Evolutionary conservation across 768 basidiomycete species (phyloP).

Genomic region (Pisolithus tinctorius): DNA sequence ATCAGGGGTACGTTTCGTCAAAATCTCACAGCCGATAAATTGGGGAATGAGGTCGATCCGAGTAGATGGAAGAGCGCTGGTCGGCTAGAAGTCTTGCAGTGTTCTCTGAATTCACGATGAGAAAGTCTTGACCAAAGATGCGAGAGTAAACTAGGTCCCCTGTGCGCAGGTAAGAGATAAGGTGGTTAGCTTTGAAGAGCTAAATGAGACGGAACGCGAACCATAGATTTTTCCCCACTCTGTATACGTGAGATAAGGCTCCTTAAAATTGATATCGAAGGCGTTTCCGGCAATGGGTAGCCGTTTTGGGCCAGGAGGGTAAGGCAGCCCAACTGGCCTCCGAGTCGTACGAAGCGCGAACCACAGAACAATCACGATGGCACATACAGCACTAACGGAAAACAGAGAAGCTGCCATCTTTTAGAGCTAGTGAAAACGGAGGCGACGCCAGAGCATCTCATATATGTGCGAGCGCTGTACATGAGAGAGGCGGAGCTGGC

Average conservation of each 20-base stretch:
- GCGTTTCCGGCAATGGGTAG: slow-evolving; percentile 34
- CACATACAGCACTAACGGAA: neutral
- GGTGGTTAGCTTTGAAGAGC: too few species aligned
- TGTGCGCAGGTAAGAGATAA: neutral
- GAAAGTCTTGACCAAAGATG: slow-evolving; percentile 4
- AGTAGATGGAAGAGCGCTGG: slow-evolving; percentile 8
- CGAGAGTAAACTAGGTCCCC: slow-evolving; percentile 5
- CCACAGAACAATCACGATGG: neutral
- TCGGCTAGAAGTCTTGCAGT: slow-evolving; percentile 5
- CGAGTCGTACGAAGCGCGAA: neutral
- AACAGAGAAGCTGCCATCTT: neutral
- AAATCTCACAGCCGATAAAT: slow-evolving; percentile 2
- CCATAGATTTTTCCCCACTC: slow-evolving; percentile 34
- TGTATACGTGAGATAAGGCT: slow-evolving; percentile 32
- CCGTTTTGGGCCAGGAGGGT: slow-evolving; percentile 33
- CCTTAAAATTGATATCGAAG: slow-evolving; percentile 32
- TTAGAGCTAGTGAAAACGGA: too few species aligned
- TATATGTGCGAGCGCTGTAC: too few species aligned
- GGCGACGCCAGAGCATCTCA: too few species aligned
- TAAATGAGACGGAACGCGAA: slow-evolving; percentile 5
- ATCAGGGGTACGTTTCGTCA: too few species aligned
- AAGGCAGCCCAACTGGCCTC: slow-evolving; percentile 1
- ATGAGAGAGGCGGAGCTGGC: too few species aligned
- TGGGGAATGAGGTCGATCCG: slow-evolving; percentile 5
- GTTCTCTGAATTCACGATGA: slow-evolving; percentile 8